These are phyloP conservation scores for Exophiala mesophila DNA, from an alignment of 2,329 filamentous ascomycete species.

Conservation along the genomic window DNA sequence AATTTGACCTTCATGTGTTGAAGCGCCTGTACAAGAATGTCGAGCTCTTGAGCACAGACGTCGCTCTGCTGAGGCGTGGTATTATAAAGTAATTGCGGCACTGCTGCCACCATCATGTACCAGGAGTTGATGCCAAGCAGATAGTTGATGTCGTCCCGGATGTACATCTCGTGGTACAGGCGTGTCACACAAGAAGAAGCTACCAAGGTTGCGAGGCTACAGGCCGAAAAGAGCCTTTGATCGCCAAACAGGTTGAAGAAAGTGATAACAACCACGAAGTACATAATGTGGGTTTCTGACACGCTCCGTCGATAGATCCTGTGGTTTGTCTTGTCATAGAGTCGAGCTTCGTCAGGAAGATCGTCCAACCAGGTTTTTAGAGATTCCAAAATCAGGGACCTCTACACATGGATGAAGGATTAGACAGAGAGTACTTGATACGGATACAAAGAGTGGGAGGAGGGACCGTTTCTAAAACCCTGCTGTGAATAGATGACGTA, in stretches of 20 bases:
- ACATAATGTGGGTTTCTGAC: background rate
- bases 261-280: constrained; percentile 1
- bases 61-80: background rate
- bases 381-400: background rate
- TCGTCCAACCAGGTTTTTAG: background rate
- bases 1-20: constrained; percentile 4
- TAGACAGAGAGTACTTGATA: too few species aligned
- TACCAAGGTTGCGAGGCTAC: constrained; percentile 29
- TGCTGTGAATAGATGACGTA: too few species aligned
- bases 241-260: constrained; percentile 3
- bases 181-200: constrained; percentile 18
- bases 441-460: too few species aligned
- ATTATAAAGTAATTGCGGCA: constrained; percentile 1
- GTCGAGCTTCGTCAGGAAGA: background rate
- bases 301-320: background rate
- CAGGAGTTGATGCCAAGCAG: constrained; percentile 16
- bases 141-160: constrained; percentile 20
- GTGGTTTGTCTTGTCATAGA: background rate
- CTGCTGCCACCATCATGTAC: constrained; percentile 15
- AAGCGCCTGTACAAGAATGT: constrained; percentile 1
- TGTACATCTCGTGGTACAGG: constrained; percentile 16
- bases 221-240: background rate
- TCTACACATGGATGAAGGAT: background rate
- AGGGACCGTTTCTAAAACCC: too few species aligned
- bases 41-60: constrained; percentile 6